phyloP scores from a whole-genome alignment of 2,329 filamentous ascomycete species.

The Didymella glomerata region DNA sequence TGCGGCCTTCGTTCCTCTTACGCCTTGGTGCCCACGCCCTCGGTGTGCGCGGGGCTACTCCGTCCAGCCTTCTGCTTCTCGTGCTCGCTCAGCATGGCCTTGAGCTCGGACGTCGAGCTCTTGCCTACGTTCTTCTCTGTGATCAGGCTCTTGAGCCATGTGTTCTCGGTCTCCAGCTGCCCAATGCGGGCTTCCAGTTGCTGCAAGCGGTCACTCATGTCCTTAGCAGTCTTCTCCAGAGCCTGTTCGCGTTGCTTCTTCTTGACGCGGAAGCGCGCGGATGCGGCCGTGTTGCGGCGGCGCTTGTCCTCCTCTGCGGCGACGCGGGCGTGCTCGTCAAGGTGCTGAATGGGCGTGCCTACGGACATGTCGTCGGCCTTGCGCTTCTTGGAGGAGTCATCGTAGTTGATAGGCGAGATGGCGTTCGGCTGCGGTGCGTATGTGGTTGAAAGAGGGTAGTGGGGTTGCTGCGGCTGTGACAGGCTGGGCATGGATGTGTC shows the following conservation, averaged over 20 bases:
- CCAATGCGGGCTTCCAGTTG: slow-evolving; percentile 63
- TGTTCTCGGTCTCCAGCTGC: slow-evolving; percentile 63
- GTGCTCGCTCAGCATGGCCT: slow-evolving; percentile 46
- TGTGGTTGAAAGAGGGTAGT: slow-evolving; percentile 38
- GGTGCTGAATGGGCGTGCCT: slow-evolving; percentile 41
- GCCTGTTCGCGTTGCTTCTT: slow-evolving; percentile 64
- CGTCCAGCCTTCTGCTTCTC: slow-evolving; percentile 45
- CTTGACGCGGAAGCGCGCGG: slow-evolving; percentile 62
- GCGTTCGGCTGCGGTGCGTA: slow-evolving; percentile 40
- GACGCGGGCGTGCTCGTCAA: slow-evolving; percentile 57
- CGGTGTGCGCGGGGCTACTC: slow-evolving; percentile 49
- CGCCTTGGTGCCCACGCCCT: slow-evolving; percentile 49
- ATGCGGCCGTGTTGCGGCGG: slow-evolving; percentile 62
- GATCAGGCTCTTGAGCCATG: slow-evolving; percentile 61
- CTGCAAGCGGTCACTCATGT: slow-evolving; percentile 60
- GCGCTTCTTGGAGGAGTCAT: slow-evolving; percentile 55
- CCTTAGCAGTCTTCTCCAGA: slow-evolving; percentile 61
- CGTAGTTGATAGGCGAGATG: slow-evolving; percentile 44
- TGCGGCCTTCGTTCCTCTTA: slow-evolving; percentile 40
- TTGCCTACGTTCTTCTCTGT: slow-evolving; percentile 58
- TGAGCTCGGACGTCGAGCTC: slow-evolving; percentile 42
- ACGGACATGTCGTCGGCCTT: slow-evolving; percentile 52
- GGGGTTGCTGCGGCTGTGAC: slow-evolving; percentile 36
- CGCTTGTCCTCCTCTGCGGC: slow-evolving; percentile 64
- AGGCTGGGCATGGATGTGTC: slow-evolving; percentile 44